Evolutionary conservation across 2,329 filamentous ascomycete species (phyloP).

Genomic region (Aspergillus sp.): DNA sequence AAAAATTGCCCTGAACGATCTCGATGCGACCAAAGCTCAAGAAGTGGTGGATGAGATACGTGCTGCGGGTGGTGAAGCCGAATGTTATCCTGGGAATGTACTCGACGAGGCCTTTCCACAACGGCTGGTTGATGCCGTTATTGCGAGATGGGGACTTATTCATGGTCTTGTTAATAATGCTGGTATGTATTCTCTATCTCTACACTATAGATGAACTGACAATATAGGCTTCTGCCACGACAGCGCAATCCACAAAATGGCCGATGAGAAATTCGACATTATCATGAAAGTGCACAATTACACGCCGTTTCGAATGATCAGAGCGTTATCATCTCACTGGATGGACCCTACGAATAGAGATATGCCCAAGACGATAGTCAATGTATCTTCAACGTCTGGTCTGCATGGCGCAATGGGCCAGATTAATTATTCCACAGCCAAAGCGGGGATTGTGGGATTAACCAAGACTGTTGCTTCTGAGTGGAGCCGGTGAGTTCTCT

Average conservation of each 20-base stretch:
- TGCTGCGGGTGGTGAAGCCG: neutral
- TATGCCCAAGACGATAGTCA: constrained; percentile 38
- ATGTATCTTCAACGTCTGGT: constrained; percentile 50
- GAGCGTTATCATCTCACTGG: constrained; percentile 49
- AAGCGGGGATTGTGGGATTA: constrained; percentile 48
- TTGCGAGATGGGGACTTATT: constrained; percentile 5
- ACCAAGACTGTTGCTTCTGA: constrained; percentile 53
- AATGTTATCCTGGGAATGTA: neutral
- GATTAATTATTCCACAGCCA: constrained; percentile 50
- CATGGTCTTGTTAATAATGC: constrained; percentile 10
- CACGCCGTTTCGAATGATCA: constrained; percentile 50
- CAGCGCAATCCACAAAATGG: constrained; percentile 11
- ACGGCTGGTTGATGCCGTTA: constrained; percentile 2
- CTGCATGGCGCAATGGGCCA: constrained; percentile 51
- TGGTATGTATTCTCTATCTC: constrained; percentile 1
- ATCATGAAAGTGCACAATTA: constrained; percentile 49
- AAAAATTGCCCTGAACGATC: constrained; percentile 6
- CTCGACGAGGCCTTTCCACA: constrained; percentile 1
- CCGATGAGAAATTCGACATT: constrained; percentile 28
- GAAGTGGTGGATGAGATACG: constrained; percentile 2
- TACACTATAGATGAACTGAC: neutral
- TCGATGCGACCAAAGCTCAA: constrained; percentile 5
- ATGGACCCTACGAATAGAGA: constrained; percentile 27
- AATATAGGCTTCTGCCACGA: constrained; percentile 8
- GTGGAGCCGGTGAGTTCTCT: constrained; percentile 38